Evolutionary conservation across 345 rosid genomes (phyloP), one percentile per base, ranked within the genome.

Genomic region (Excoecaria cochinchinensis): DNA sequence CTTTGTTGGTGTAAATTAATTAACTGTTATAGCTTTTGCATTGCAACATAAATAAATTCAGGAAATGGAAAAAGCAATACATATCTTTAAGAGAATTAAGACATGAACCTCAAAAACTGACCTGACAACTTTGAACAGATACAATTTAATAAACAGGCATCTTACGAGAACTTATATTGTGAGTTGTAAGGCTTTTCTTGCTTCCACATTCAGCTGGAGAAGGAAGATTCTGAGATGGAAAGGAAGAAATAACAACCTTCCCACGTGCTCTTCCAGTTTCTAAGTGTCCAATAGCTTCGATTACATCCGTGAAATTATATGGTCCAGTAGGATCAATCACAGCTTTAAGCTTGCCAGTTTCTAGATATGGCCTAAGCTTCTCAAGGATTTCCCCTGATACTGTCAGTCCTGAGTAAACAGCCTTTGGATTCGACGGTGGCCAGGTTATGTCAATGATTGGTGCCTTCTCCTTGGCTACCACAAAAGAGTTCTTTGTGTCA

Each of bases 191-290:
- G 39, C 22, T 5, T 24, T 15, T 47, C 39, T 56, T 46, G 72
- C 42, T 8, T 42, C 64, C 63, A 31, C 1, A 13, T n/a, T 7
- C 71, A 21, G 21, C 46, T n/a, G 70, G 22, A 44, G 17, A 3
- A 25, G 25, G 77, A 40, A 53, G 64, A 19, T 67, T n/a, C 66
- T 42, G 71, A 21, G 75, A 51, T 14, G 86, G 84, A 74, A 82
- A 80, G 53, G 74, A 67, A 70, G 82, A 81, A 67, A 87, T 71
- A 42, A 84, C 76, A 0, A 84, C 86, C 72, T 87, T 84, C 40
- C 87, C 90, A 25, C 74, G 73, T 51, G 85, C 87, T 69, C 87
- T 79, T 56, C 86, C 83, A 0, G 86, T 85, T 74, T 85, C 90
- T 24, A 78, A 65, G 24, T 87, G 60, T 40, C 80, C 38, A 72